A percentile compares a stretch with the other conserved stretches of the same genome.
phyloP scores from a whole-genome alignment of 164 flowering plant genomes.

The Macadamia tetraphylla region DNA sequence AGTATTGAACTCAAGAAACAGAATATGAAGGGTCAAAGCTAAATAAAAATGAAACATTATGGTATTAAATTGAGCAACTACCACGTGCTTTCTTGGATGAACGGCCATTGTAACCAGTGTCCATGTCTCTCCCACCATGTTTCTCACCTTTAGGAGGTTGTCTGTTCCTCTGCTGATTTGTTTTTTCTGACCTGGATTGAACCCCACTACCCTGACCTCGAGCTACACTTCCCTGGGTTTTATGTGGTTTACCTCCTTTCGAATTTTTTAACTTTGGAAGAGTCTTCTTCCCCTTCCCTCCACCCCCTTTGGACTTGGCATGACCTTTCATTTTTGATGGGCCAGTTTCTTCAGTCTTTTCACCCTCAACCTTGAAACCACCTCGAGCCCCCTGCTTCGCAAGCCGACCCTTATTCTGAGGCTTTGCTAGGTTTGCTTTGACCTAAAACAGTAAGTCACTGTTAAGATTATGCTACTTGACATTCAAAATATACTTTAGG shows the following conservation, averaged over 20 bases:
- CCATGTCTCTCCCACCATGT: slow-evolving; percentile 24
- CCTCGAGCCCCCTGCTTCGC: slow-evolving; percentile 34
- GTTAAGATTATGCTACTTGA: not conserved
- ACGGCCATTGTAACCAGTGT: slow-evolving; percentile 12
- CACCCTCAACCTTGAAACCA: slow-evolving; percentile 28
- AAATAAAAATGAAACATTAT: not conserved
- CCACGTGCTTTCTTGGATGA: slow-evolving; percentile 28
- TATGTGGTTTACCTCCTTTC: slow-evolving; percentile 16
- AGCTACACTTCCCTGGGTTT: slow-evolving; percentile 12
- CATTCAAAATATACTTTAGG: not conserved
- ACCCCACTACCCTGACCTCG: slow-evolving; percentile 17
- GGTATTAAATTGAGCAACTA: slow-evolving; percentile 7
- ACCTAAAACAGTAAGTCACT: slow-evolving; percentile 19
- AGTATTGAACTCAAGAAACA: not conserved
- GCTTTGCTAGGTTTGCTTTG: slow-evolving; percentile 37
- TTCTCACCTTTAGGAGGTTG: slow-evolving; percentile 17
- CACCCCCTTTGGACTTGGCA: slow-evolving; percentile 15
- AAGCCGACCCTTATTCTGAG: slow-evolving; percentile 30
- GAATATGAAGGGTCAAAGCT: not conserved
- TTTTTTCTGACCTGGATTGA: slow-evolving; percentile 11
- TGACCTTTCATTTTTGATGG: slow-evolving; percentile 17
- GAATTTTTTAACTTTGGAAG: slow-evolving; percentile 13
- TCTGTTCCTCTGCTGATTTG: slow-evolving; percentile 20
- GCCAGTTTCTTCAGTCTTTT: slow-evolving; percentile 12
- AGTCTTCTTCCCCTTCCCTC: slow-evolving; percentile 25